Percentiles rank a stretch among this genome's conserved stretches.
These are phyloP conservation scores for Phytophthora ohioensis DNA, from an alignment of 352 stramenopile species.

Conservation along the genomic window DNA sequence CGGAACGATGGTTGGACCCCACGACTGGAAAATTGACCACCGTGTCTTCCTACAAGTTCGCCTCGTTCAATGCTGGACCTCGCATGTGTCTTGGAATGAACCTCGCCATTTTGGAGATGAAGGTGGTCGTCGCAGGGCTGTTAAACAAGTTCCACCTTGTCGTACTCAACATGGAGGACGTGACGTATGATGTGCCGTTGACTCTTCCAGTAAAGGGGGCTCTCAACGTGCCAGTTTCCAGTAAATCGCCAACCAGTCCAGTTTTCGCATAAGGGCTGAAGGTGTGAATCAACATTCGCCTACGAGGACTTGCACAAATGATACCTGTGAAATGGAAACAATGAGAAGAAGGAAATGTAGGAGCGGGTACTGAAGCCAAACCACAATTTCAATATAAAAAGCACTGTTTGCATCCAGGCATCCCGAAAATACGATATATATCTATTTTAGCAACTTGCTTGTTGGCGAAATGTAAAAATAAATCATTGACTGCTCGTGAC, in stretches of 20 bases:
- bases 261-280: neutral
- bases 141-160: slow-evolving; percentile 54
- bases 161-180: slow-evolving; percentile 29
- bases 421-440: no score
- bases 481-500: no score
- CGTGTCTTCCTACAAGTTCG: neutral
- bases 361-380: no score
- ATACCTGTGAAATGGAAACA: no score
- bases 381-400: no score
- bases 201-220: slow-evolving; percentile 15
- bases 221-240: slow-evolving; percentile 10
- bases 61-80: slow-evolving; percentile 67
- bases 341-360: no score
- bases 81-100: slow-evolving; percentile 68
- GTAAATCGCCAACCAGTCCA: neutral
- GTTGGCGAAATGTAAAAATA: no score
- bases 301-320: no score
- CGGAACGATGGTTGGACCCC: neutral
- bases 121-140: slow-evolving; percentile 51
- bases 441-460: no score
- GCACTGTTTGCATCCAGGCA: no score
- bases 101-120: slow-evolving; percentile 83
- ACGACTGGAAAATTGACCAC: neutral
- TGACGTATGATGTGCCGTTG: slow-evolving; percentile 56
- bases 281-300: neutral